A percentile compares a stretch with the other conserved stretches of the same genome.
Conservation (phyloP, 495 filamentous ascomycete species). For the Aspergillus panamensis region DNA sequence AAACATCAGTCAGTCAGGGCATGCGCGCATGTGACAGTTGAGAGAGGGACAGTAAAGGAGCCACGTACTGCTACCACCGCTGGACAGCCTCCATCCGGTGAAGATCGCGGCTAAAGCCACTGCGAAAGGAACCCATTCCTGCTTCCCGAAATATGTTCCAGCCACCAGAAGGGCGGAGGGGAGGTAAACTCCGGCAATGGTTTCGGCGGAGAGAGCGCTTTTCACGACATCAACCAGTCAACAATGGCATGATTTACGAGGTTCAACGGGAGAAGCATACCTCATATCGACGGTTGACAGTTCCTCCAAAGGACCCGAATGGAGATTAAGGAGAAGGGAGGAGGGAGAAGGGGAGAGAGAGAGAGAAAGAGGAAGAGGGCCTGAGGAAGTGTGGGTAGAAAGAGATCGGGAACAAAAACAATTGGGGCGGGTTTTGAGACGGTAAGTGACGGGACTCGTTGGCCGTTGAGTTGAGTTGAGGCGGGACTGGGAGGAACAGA, state of each 20-base stretch:
- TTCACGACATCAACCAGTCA: conserved; percentile 16
- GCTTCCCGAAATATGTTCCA: conserved; percentile 72
- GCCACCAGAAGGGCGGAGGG: conserved; percentile 78
- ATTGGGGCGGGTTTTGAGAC: background rate
- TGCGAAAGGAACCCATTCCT: conserved; percentile 72
- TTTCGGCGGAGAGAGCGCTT: conserved; percentile 47
- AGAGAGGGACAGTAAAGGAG: background rate
- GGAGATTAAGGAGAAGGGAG: conserved; percentile 9
- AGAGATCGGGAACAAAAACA: too few relatives aligned
- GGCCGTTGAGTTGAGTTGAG: too few relatives aligned
- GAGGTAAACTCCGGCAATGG: conserved; percentile 74
- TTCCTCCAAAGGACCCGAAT: conserved; percentile 9
- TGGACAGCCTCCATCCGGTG: conserved; percentile 59
- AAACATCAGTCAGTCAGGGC: conserved; percentile 3
- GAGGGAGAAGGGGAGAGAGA: conserved; percentile 16
- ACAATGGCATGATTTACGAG: conserved; percentile 4
- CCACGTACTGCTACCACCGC: conserved; percentile 20
- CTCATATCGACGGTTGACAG: conserved; percentile 36
- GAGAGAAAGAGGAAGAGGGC: conserved; percentile 2
- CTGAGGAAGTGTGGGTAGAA: background rate
- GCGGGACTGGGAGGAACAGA: too few relatives aligned
- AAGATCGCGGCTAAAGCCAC: conserved; percentile 58
- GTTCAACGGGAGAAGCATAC: conserved; percentile 17
- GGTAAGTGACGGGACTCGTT: conserved; percentile 4
- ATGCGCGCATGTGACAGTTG: background rate